Base-by-base conservation (phyloP, 371 early-diverging fungal genomes). In the Massospora cicadina region DNA sequence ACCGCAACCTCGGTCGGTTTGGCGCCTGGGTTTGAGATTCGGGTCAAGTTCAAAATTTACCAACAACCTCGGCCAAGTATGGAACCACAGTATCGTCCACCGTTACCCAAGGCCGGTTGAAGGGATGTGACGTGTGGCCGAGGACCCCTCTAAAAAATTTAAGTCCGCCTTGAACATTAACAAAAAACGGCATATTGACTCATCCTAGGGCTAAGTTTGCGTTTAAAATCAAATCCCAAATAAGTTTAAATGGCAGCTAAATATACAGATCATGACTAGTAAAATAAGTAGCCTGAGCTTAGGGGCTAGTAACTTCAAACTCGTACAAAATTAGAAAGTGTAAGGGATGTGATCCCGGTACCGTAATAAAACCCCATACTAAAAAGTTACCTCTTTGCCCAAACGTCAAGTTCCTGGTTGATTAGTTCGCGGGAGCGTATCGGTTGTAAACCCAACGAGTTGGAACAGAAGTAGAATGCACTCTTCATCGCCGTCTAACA, bases 371-470 rank as follows among this genome's bases (percentile, higher is more conserved):
- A n/a, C n/a, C n/a, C n/a, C n/a, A n/a, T n/a, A n/a, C 27, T 55
- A 58, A 33, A 66, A 12, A 60, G 29, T 24, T 58, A 64, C 60
- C 3, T 63, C 24, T 60, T 55, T 43, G 81, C 84, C 98, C 98
- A 97, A 26, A 86, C 87, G 54, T 92, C 86, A 60, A 97, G 74
- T 70, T 97, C 98, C 73, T 95, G 81, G 57, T 75, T 75, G n/a
- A 97, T 72, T 2, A 86, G 71, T 43, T 74, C 72, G 21, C 78
- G 71, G 0, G 89, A 77, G 10, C 79, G 71, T 63, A 80, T 81
- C 27, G 96, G 95, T 75, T 87, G 77, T 61, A 95, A 77, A 3
- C 98, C 96, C 24, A 97, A 78, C 0, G 93, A 93, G 74, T 95
- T 95, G 30, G 95, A 95, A 71, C 91, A 89, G 57, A 97, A 76